phyloP scores from a whole-genome alignment of 2,329 filamentous ascomycete genomes.

The Sphaerulina populicola region DNA sequence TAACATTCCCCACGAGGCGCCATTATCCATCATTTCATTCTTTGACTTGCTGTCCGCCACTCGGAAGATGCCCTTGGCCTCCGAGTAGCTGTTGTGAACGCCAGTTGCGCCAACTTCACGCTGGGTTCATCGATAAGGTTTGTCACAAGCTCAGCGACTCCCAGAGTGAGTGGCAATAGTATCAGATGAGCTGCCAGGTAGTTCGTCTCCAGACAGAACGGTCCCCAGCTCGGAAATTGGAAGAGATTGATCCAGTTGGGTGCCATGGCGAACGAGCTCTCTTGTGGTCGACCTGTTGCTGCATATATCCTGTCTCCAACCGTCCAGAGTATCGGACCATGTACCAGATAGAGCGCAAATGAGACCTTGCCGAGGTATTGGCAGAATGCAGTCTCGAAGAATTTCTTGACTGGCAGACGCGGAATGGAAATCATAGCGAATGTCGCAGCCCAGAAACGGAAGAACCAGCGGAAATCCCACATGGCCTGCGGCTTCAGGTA shows the following conservation, averaged over 20 bases:
- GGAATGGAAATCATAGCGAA: conserved; percentile 50
- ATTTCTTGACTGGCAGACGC: conserved; percentile 47
- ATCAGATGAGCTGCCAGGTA: conserved; percentile 8
- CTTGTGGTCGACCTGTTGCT: conserved; percentile 28
- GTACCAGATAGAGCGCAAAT: conserved; percentile 55
- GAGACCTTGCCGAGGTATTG: conserved; percentile 57
- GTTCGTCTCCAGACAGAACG: conserved; percentile 1
- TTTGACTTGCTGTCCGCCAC: neutral
- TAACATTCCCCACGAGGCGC: neutral
- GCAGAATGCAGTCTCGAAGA: conserved; percentile 51
- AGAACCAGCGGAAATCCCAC: conserved; percentile 26
- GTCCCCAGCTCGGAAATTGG: conserved; percentile 4
- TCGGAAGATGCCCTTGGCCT: neutral
- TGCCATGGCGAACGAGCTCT: neutral
- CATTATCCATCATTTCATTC: neutral
- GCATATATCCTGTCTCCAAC: conserved; percentile 57
- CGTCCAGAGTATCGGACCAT: conserved; percentile 52
- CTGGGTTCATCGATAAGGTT: conserved; percentile 7
- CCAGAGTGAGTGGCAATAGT: conserved; percentile 6
- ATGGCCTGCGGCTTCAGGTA: conserved; percentile 37
- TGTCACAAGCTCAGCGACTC: conserved; percentile 4
- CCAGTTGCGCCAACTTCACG: conserved; percentile 7
- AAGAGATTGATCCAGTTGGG: conserved; percentile 7
- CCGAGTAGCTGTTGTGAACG: conserved; percentile 1
- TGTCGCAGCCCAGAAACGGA: conserved; percentile 40